A percentile compares a stretch with the other conserved stretches of the same genome.
Conservation (phyloP, 2,329 filamentous ascomycete species). For the Ascochyta clinopodiicola region DNA sequence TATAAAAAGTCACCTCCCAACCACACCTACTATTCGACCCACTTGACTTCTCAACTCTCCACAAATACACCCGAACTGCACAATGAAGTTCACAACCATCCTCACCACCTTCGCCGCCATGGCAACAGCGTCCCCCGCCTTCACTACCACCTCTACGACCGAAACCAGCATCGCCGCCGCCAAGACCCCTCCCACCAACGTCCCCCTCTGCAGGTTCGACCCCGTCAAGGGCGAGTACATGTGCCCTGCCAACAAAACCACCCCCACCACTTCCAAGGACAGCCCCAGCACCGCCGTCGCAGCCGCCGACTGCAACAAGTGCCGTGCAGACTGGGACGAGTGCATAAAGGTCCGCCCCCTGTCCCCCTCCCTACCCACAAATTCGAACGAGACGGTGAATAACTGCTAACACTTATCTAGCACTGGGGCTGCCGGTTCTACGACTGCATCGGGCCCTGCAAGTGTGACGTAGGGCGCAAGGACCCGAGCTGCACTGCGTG, state of each 20-base stretch:
- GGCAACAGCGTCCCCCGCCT: neutral
- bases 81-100: neutral
- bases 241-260: neutral
- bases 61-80: neutral
- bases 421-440: conserved; percentile 10
- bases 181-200: neutral
- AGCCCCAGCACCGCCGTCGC: neutral
- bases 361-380: too few relatives aligned
- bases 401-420: neutral
- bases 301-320: neutral
- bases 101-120: neutral
- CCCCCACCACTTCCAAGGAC: neutral
- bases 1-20: neutral
- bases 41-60: neutral
- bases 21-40: neutral
- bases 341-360: neutral
- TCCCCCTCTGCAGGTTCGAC: conserved; percentile 6
- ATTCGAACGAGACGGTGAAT: too few relatives aligned
- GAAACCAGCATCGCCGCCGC: neutral
- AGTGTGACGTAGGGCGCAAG: neutral
- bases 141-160: neutral
- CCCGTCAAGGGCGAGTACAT: conserved; percentile 1
- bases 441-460: conserved; percentile 1
- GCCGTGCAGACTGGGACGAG: neutral
- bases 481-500: conserved; percentile 2